Evolutionary conservation across 140 eudicot species (phyloP).

Genomic region (Ambrosia hybrid): DNA sequence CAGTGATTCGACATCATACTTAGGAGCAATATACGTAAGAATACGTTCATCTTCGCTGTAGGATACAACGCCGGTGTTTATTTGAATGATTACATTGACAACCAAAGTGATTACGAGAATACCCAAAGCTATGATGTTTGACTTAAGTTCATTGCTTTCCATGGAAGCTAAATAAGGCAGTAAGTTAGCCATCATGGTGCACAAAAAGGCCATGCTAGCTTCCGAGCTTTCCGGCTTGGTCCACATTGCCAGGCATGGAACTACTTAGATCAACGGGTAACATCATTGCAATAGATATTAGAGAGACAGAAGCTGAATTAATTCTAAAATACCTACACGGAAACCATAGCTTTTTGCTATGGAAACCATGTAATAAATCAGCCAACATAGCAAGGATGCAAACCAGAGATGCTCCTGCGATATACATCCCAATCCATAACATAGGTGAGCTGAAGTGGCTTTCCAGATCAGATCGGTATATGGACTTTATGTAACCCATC

Average conservation of each 20-base stretch:
- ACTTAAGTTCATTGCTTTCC: not conserved
- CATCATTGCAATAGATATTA: slow-evolving; percentile 9
- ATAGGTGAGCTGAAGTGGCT: not conserved
- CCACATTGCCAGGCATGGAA: not conserved
- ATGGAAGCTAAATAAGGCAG: slow-evolving; percentile 12
- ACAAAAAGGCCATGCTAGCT: slow-evolving; percentile 12
- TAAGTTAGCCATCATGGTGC: slow-evolving; percentile 16
- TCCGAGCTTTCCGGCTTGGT: slow-evolving; percentile 11
- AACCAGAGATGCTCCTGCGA: not conserved
- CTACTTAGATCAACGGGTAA: slow-evolving; percentile 4
- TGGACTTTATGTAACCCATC: not conserved
- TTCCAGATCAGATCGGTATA: not conserved
- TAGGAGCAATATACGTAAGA: not conserved
- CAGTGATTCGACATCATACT: not conserved
- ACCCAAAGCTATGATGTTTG: slow-evolving; percentile 8
- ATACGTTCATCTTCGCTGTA: not conserved
- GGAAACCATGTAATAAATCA: slow-evolving; percentile 16
- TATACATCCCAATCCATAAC: slow-evolving; percentile 3
- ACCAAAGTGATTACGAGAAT: slow-evolving; percentile 11
- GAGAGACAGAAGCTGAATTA: not conserved
- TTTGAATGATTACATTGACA: not conserved
- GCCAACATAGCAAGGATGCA: slow-evolving; percentile 14
- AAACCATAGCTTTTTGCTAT: slow-evolving; percentile 8
- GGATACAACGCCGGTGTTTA: not conserved
- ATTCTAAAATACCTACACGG: slow-evolving; percentile 5